Base-by-base conservation (phyloP, 768 basidiomycete genomes). In the Tubosaeta brunneosetosa region DNA sequence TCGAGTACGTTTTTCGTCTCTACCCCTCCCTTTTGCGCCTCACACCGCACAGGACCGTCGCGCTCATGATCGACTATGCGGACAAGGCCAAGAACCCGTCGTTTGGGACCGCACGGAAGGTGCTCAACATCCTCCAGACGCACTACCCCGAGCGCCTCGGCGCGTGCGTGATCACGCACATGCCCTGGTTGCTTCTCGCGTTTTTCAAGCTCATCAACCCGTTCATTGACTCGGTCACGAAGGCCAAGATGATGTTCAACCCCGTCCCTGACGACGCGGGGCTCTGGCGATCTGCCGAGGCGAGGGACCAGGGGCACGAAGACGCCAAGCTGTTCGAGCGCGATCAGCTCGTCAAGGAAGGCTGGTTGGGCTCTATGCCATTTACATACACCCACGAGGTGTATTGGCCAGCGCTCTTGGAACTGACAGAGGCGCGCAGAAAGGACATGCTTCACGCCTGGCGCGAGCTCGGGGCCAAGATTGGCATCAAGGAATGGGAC, bases 71-170 rank as follows among this genome's bases (percentile, higher is more conserved):
- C 58, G 84, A 93, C 73, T 91, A 84, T 49, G 86, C 80, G 5
- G 86, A 88, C 64, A 77, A 78, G 63, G 81, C 78, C 33, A 91
- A 88, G 68, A 80, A 61, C 25, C 77, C 81, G 0, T 73, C 75
- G 7, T 46, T 81, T 12, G 29, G 60, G 0, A 71, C 66, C 10
- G 55, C 78, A 7, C 69, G 74, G 10, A 64, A 59, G 26, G 74
- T 80, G 12, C 75, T 86, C 49, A 69, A 76, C 65, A 86, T 90
- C 59, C 74, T 91, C 13, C 90, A 91, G 61, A 78, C 82, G 22
- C 89, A 93, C 64, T 93, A 91, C 61, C 91, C 91, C 0, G 93
- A 95, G 66, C 83, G 93, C 4, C 82, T 95, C 32, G 91, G 89
- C 25, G 64, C 74, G 12, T 80, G 90, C 1, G 68, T 91, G 40